These are phyloP conservation scores for Mucor saturninus DNA, from an alignment of 371 early-diverging fungal genomes.

Conservation along the genomic window DNA sequence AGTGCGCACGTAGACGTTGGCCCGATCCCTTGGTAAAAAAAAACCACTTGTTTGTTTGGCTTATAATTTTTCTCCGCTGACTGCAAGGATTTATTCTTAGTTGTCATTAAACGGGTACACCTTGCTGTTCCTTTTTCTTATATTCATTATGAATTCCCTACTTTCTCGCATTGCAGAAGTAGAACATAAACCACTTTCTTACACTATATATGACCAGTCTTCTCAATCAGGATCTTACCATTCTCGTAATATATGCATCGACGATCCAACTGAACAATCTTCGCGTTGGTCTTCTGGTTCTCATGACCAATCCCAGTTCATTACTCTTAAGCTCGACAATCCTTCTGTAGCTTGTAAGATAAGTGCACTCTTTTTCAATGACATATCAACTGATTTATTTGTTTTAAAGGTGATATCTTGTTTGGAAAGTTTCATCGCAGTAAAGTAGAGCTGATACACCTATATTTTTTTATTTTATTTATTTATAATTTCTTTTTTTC, in stretches of 20 bases:
- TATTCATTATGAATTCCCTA: not conserved
- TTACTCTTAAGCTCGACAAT: constrained; percentile 75
- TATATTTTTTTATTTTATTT: not conserved
- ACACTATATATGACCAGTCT: constrained; percentile 68
- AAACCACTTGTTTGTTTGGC: too few relatives aligned
- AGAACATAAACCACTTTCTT: constrained; percentile 35
- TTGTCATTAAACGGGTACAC: too few relatives aligned
- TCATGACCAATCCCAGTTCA: constrained; percentile 84
- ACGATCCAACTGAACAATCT: constrained; percentile 77
- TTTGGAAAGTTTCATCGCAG: constrained; percentile 97
- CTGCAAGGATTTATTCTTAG: too few relatives aligned
- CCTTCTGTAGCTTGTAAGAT: constrained; percentile 74
- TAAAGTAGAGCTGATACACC: constrained; percentile 28
- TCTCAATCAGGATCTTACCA: constrained; percentile 79
- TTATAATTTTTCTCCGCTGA: too few relatives aligned
- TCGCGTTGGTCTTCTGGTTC: constrained; percentile 86
- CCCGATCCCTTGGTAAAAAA: too few relatives aligned
- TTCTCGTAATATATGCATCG: constrained; percentile 76
- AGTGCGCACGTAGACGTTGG: too few relatives aligned
- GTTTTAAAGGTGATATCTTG: constrained; percentile 71
- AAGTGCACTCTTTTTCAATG: not conserved
- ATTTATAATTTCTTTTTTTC: constrained; percentile 58
- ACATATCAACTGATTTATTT: not conserved
- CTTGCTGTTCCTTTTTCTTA: too few relatives aligned
- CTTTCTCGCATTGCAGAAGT: constrained; percentile 3